Base-by-base conservation (phyloP, 306 rosid species). In the Lathyrus tuberosus region DNA sequence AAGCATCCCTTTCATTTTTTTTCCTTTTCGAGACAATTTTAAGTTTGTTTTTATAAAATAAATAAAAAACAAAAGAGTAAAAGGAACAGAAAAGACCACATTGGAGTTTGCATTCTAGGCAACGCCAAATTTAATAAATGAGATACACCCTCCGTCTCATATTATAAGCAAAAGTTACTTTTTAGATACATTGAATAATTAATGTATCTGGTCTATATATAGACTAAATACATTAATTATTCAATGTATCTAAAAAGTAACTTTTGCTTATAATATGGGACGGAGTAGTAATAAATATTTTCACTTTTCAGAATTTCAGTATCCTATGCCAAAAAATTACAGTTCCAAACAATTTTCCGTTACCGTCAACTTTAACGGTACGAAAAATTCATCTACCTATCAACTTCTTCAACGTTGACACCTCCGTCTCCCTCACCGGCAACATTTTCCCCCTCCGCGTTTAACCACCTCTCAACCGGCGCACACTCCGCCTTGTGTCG, bases 401-500 rank as follows among this genome's bases (percentile, higher is more conserved):
- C 78, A 1, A 63, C 70, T 54, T 22, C 74, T 15, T 67, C 84
- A 13, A 42, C 85, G 37, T 72, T 53, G 1, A 17, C 80, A 6
- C 30, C 91, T 10, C 76, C 93, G 63, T 67, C 81, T 7, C 40
- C 40, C 10, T 35, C 85, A 0, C 46, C 76, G 28, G 5, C 62
- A 1, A 6, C 87, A 1, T 57, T 85, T 6, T 79, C 91, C 0
- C 77, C 96, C 4, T 82, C 95, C 6, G 85, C 97, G 9, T 85
- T 86, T 1, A 61, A 59, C 93, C 93, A 90, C 68, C 91, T 80
- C 69, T 88, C 98, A 2, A 77, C 89, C 0, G 91, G 89, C 0
- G 84, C 71, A 12, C 98, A 93, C 70, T 88, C 97, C 5, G 69
- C 84, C 84, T 93, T 93, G 41, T 93, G 98, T 13, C 96, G 84